These are phyloP conservation scores for Scytalidium sp. DNA, from an alignment of 2,329 filamentous ascomycete genomes.

Conservation along the genomic window DNA sequence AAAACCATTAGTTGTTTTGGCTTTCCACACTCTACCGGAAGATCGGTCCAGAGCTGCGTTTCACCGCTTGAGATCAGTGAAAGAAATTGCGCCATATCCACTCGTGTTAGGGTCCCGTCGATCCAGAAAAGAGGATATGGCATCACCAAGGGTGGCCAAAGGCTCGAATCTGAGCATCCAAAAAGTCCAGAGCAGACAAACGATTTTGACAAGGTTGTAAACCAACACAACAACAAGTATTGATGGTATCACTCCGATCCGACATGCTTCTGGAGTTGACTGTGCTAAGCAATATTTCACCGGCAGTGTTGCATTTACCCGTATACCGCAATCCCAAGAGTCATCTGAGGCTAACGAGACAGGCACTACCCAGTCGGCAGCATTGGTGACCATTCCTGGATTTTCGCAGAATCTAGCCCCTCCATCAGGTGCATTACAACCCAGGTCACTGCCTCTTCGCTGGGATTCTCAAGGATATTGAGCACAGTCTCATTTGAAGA, in stretches of 20 bases:
- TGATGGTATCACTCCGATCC: too few species aligned
- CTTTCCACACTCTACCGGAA: neutral
- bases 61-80: too few species aligned
- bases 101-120: conserved; percentile 26
- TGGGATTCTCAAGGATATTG: too few species aligned
- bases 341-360: too few species aligned
- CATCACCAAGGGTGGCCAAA: conserved; percentile 32
- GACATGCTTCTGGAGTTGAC: neutral
- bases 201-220: conserved; percentile 23
- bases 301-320: neutral
- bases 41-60: neutral
- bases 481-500: too few species aligned
- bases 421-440: too few species aligned
- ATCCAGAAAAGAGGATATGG: conserved; percentile 32
- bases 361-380: too few species aligned
- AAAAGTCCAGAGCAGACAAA: conserved; percentile 16
- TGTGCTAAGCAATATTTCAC: conserved; percentile 2
- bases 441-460: too few species aligned
- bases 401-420: too few species aligned
- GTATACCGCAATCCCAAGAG: too few species aligned
- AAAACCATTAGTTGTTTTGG: conserved; percentile 6
- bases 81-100: conserved; percentile 19
- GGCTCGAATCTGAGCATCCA: conserved; percentile 15
- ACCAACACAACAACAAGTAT: conserved; percentile 20
- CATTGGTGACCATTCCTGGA: too few species aligned